A percentile compares a stretch with the other conserved stretches of the same genome.
Conservation (phyloP, 139 green algal genomes). For the Picochlorum sp. region DNA sequence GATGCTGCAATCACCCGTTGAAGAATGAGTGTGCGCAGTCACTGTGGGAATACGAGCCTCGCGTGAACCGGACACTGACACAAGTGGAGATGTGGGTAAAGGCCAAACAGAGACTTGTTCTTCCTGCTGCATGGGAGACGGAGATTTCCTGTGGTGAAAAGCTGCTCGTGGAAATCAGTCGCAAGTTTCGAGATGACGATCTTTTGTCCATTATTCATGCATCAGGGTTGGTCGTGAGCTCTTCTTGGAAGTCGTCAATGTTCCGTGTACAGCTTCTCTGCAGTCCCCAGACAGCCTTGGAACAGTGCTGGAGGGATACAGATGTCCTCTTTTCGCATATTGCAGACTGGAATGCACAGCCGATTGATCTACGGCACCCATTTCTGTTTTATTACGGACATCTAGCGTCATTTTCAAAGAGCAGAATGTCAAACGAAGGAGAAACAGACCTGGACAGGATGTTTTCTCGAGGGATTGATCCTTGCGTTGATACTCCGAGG, state of each 20-base stretch:
- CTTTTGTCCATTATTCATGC: background rate
- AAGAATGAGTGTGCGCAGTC: background rate
- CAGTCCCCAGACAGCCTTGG: slow-evolving; percentile 27
- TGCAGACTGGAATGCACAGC: slow-evolving; percentile 36
- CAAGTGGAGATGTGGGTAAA: slow-evolving; percentile 45
- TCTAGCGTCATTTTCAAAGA: slow-evolving; percentile 25
- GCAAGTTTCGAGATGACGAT: slow-evolving; percentile 43
- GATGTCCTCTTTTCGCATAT: slow-evolving; percentile 44
- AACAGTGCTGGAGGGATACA: slow-evolving; percentile 36
- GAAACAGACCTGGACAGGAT: slow-evolving; percentile 26
- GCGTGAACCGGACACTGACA: slow-evolving; percentile 17
- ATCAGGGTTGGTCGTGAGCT: slow-evolving; percentile 17
- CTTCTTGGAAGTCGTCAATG: slow-evolving; percentile 31
- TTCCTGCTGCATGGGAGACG: slow-evolving; percentile 11
- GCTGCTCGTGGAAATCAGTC: slow-evolving; percentile 51
- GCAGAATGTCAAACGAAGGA: slow-evolving; percentile 13
- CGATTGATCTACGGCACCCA: slow-evolving; percentile 46
- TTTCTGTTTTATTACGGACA: slow-evolving; percentile 46
- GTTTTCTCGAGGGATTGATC: slow-evolving; percentile 57
- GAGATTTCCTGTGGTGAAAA: slow-evolving; percentile 25
- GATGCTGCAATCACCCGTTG: slow-evolving; percentile 17
- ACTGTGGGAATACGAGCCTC: slow-evolving; percentile 18
- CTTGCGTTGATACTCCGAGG: slow-evolving; percentile 33
- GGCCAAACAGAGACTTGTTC: slow-evolving; percentile 1
- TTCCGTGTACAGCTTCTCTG: slow-evolving; percentile 46